phyloP scores from a whole-genome alignment of 352 stramenopile genomes.

The Globisporangium echinulatum region DNA sequence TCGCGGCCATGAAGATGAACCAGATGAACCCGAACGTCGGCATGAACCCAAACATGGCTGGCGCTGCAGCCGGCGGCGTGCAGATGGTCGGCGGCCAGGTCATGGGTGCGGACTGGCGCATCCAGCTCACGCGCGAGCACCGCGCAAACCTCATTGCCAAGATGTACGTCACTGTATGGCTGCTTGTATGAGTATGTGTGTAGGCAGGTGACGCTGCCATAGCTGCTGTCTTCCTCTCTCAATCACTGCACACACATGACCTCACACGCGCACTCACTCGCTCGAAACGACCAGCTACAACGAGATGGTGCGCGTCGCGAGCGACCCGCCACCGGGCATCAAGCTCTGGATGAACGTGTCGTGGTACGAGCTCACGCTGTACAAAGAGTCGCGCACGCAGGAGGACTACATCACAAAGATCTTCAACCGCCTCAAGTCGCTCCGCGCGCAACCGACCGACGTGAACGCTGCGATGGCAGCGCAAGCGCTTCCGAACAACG shows the following conservation, averaged over 20 bases:
- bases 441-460: constrained; percentile 66
- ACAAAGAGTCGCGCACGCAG: constrained; percentile 79
- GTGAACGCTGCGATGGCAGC: constrained; percentile 62
- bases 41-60: constrained; percentile 20
- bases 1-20: constrained; percentile 48
- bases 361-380: constrained; percentile 80
- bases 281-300: constrained; percentile 45
- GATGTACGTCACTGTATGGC: constrained; percentile 37
- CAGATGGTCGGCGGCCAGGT: constrained; percentile 15
- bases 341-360: constrained; percentile 86
- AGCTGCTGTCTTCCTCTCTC: neutral
- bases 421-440: constrained; percentile 72
- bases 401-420: constrained; percentile 88
- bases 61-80: neutral
- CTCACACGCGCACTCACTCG: neutral
- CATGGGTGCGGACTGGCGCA: constrained; percentile 60
- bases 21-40: constrained; percentile 30
- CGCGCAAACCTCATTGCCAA: constrained; percentile 82
- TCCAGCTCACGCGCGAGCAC: constrained; percentile 76
- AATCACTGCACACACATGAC: neutral
- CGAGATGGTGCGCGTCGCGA: constrained; percentile 79
- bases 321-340: constrained; percentile 66
- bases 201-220: neutral
- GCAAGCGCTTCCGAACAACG: constrained; percentile 57
- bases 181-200: constrained; percentile 10